Percentiles rank a stretch among this genome's conserved stretches.
Evolutionary conservation across 257 asterid genomes (phyloP).

Genomic region (Cinchona pubescens): DNA sequence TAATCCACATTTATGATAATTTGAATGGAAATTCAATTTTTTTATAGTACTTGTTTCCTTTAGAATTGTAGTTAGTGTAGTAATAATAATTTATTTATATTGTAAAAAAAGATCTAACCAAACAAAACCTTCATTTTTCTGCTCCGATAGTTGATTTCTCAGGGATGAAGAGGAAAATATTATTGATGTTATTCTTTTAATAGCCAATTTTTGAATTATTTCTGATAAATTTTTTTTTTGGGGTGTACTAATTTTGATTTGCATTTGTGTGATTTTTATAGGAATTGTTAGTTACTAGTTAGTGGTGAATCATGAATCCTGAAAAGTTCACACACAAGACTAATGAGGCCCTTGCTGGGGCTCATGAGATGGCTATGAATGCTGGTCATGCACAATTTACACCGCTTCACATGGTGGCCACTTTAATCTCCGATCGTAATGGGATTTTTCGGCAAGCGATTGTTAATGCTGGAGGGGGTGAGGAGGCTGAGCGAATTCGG

Average conservation of each 20-base stretch:
- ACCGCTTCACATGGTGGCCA: conserved; percentile 26
- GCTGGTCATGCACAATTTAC: conserved; percentile 39
- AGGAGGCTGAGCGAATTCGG: conserved; percentile 30
- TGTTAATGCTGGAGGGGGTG: conserved; percentile 22
- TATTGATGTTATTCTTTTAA: not conserved
- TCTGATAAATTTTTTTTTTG: not conserved
- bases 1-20: not conserved
- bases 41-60: too few species aligned
- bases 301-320: conserved; percentile 28
- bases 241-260: too few species aligned
- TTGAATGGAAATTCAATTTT: not conserved
- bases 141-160: too few species aligned
- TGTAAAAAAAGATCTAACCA: too few species aligned
- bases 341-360: conserved; percentile 34
- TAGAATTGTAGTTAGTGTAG: too few species aligned
- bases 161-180: too few species aligned
- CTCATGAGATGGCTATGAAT: conserved; percentile 32
- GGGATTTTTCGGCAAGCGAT: conserved; percentile 35
- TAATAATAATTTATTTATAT: too few species aligned
- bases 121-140: not conserved
- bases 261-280: not conserved
- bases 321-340: conserved; percentile 44
- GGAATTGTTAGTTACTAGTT: not conserved
- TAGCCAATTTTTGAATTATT: too few species aligned
- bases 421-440: conserved; percentile 22